Evolutionary conservation across 176 grass and related monocot genomes (phyloP), one percentile per base, ranked within the genome.

Genomic region (Panicum miliaceum): DNA sequence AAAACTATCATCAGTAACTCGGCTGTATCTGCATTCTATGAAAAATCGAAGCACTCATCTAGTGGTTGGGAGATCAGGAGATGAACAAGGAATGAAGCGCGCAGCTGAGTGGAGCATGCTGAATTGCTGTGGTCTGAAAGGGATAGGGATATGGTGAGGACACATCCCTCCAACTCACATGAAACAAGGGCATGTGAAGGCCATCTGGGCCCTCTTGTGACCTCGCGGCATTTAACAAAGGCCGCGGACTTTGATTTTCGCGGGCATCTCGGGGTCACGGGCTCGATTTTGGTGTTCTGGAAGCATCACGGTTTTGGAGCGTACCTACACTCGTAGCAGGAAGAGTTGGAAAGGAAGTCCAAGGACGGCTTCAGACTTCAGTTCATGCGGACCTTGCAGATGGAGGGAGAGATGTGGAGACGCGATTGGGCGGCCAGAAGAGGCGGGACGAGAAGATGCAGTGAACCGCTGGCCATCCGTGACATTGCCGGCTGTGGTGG

Each of bases 111-210:
- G 25, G 43, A 56, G 84, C 19, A 77, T 48, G 45, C 26, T 16
- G 58, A 65, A 26, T 60, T 60, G 9, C 57, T 60, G 57, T 1
- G 25, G 34, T 36, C 40, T 83, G 62, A 78, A 71, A 76, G 12
- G 48, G 76, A 40, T 59, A 76, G 12, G 48, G 76, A 40, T 59
- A 9, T 1, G 20, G 1, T 3, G n/a, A 15, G 0, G 20, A 23
- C 66, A 53, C 22, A 29, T 81, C 42, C 10, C 82, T 81, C 64
- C 71, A 71, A 25, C 11, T 75, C 84, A 64, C 72, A 82, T 71
- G 87, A 78, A 90, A 92, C 92, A 94, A 90, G 88, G 23, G 50
- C 92, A 94, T 90, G 92, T 94, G 92, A 94, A 65, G 69, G 71
- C 47, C 68, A 27, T 73, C 65, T 92, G 83, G 87, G 85, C 29